Base-by-base conservation (phyloP, 2,329 filamentous ascomycete genomes). In the Waltergamsia citrina region DNA sequence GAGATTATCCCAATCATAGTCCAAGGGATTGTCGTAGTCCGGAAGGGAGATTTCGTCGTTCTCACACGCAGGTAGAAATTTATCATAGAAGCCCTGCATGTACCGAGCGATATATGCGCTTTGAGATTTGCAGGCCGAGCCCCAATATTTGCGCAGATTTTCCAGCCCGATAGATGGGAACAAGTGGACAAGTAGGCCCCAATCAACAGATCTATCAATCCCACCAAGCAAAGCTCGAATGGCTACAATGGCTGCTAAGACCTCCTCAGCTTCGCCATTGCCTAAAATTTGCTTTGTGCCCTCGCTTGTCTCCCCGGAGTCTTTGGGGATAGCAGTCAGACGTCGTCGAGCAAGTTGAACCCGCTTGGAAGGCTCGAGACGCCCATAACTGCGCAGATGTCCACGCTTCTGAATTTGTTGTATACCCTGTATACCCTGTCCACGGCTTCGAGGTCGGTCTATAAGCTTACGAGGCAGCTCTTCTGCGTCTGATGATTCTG, bases 1-100 rank as follows among this genome's bases (percentile, higher is more conserved):
- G 6, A 88, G 54, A 5, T 52, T 54, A 8, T 62, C 56, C 81
- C 84, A 87, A 47, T 88, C 78, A 38, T 85, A 85, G 2, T 68
- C 65, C 25, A 69, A 52, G 1, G 77, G 64, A 29, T 81, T 58
- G 33, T 82, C 66, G 42, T 73, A 83, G 49, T 85, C 63, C 15
- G 88, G 62, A 3, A 63, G 52, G 2, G 75, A 68, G 2, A 88
- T 43, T 40, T 79, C 67, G 7, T 69, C 69, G 2, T 62, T 64
- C 42, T 78, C 71, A 43, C 86, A 85, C 0, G 81, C 81, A 30
- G 65, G 55, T 6, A 85, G 57, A 43, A 84, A 85, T 7, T 63
- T 65, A 12, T 71, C 62, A 44, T 82, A 77, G 41, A 90, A 85
- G 31, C 74, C 70, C 6, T 66, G 59, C 5, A 73, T 76, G 19